phyloP scores from a whole-genome alignment of 305 asterid genomes.

The Lippia alba region DNA sequence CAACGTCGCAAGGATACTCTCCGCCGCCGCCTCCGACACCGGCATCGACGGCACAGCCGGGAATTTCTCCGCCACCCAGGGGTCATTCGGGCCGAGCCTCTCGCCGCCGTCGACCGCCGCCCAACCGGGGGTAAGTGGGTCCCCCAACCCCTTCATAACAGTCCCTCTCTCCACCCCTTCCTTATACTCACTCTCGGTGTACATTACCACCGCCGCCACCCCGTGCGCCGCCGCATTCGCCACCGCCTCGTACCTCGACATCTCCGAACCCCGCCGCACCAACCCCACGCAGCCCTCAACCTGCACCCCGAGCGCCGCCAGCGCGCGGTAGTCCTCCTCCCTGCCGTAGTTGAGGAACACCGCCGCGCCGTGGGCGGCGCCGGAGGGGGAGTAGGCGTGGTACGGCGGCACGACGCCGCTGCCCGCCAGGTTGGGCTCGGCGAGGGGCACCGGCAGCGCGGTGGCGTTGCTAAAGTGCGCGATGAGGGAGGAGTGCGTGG shows the following conservation, averaged over 20 bases:
- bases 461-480: constrained; percentile 58
- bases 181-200: constrained; percentile 66
- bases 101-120: constrained; percentile 68
- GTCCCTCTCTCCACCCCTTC: constrained; percentile 94
- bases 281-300: constrained; percentile 80
- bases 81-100: constrained; percentile 56
- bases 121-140: constrained; percentile 96
- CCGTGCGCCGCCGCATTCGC: constrained; percentile 83
- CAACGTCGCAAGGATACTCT: constrained; percentile 56
- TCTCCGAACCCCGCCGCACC: constrained; percentile 72
- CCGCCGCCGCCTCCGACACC: constrained; percentile 72
- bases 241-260: constrained; percentile 75
- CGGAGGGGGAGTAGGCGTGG: constrained; percentile 95
- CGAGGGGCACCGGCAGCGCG: constrained; percentile 39
- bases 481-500: constrained; percentile 59
- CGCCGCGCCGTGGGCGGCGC: constrained; percentile 67
- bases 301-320: constrained; percentile 54
- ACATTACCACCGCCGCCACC: constrained; percentile 84
- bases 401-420: constrained; percentile 67
- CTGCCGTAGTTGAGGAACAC: constrained; percentile 82
- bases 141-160: constrained; percentile 86
- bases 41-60: constrained; percentile 86
- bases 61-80: constrained; percentile 55
- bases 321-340: constrained; percentile 66
- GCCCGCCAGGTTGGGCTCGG: constrained; percentile 54